Conservation (phyloP, 139 green algal species). For the Chlorokybus atmophyticus region DNA sequence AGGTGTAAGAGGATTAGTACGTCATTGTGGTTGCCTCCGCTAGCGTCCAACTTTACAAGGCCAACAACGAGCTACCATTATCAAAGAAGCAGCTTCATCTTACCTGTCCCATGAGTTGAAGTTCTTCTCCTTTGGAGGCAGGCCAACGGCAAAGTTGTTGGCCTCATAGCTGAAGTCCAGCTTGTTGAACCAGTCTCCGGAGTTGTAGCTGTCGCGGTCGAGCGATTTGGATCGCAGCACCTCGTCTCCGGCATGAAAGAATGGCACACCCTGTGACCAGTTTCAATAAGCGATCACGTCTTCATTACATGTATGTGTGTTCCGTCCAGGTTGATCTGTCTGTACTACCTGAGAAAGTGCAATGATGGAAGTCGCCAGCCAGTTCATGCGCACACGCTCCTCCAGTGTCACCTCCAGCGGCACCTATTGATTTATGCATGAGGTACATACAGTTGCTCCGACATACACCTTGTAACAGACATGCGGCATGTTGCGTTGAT, state of each 20-base stretch:
- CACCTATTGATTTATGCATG: too few relatives aligned
- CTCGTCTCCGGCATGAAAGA: slow-evolving; percentile 74
- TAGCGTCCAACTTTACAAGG: not conserved
- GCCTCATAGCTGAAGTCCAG: slow-evolving; percentile 57
- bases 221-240: slow-evolving; percentile 70
- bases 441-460: too few relatives aligned
- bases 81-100: not conserved
- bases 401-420: slow-evolving; percentile 3
- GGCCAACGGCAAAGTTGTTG: slow-evolving; percentile 66
- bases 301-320: slow-evolving; percentile 1
- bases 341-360: slow-evolving; percentile 51
- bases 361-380: slow-evolving; percentile 45
- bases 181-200: slow-evolving; percentile 34
- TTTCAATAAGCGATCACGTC: slow-evolving; percentile 1
- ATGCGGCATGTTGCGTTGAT: too few relatives aligned
- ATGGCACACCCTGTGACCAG: slow-evolving; percentile 44
- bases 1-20: too few relatives aligned
- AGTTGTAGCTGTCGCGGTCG: slow-evolving; percentile 72
- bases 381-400: slow-evolving; percentile 36
- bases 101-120: slow-evolving; percentile 27
- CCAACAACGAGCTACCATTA: not conserved
- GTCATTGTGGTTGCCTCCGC: not conserved
- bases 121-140: slow-evolving; percentile 63
- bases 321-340: too few relatives aligned
- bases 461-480: too few relatives aligned